A percentile compares a stretch with the other conserved stretches of the same genome.
Evolutionary conservation across 352 stramenopile genomes (phyloP).

Genomic region (Phytophthora foliorum): DNA sequence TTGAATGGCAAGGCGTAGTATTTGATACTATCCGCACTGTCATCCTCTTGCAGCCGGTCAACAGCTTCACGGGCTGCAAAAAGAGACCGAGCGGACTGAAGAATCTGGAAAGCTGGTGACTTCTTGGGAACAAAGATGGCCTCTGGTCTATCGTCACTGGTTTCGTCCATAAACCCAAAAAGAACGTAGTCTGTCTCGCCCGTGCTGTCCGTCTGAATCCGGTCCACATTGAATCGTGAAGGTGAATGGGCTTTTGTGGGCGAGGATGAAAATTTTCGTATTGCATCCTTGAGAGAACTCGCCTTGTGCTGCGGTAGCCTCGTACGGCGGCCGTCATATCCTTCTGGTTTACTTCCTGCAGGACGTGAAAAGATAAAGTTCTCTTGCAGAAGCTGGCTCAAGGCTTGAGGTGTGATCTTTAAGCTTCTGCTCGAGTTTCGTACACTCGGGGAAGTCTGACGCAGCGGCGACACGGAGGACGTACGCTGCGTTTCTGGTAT

Average conservation of each 20-base stretch:
- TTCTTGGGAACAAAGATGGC: conserved; percentile 6
- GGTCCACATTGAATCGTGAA: conserved; percentile 12
- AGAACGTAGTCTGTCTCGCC: conserved; percentile 47
- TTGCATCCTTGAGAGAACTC: background rate
- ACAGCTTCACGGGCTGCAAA: conserved; percentile 27
- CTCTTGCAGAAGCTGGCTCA: conserved; percentile 68
- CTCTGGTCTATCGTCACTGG: conserved; percentile 10
- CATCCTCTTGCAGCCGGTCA: conserved; percentile 7
- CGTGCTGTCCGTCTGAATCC: conserved; percentile 14
- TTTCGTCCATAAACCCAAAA: conserved; percentile 29
- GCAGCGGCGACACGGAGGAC: conserved; percentile 3
- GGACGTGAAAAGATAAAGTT: conserved; percentile 81
- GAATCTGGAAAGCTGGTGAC: conserved; percentile 46
- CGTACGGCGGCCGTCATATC: conserved; percentile 4
- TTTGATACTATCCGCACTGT: background rate
- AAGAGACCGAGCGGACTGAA: conserved; percentile 18
- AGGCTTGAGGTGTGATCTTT: conserved; percentile 34
- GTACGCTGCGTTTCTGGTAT: background rate
- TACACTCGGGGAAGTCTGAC: conserved; percentile 4
- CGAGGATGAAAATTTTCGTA: conserved; percentile 5
- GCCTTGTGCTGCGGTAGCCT: conserved; percentile 11
- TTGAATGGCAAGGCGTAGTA: conserved; percentile 49
- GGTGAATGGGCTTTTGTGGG: conserved; percentile 10
- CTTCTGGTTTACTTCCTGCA: conserved; percentile 9
- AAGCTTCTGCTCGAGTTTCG: conserved; percentile 25